Evolutionary conservation across 2,329 filamentous ascomycete genomes (phyloP).

Genomic region (Boeremia exigua): DNA sequence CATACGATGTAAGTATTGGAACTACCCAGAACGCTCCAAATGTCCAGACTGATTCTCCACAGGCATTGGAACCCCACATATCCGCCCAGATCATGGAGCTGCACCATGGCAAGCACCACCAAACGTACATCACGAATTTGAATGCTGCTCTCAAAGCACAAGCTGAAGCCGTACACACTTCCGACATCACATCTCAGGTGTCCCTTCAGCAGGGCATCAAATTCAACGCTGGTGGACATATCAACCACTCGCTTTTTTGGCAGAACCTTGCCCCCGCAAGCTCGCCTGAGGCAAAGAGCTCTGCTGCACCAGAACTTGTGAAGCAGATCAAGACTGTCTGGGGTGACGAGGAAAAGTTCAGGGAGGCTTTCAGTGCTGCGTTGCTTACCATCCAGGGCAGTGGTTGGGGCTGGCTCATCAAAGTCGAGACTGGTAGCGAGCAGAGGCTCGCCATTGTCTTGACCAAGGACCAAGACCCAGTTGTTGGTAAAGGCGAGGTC

Average conservation of each 20-base stretch:
- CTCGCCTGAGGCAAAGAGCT: constrained; percentile 63
- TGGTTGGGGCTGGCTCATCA: constrained; percentile 88
- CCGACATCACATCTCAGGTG: constrained; percentile 69
- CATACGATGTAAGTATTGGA: constrained; percentile 64
- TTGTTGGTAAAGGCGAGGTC: constrained; percentile 66
- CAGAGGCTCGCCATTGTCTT: constrained; percentile 70
- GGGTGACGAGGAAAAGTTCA: constrained; percentile 72
- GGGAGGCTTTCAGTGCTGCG: constrained; percentile 67
- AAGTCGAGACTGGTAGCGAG: constrained; percentile 62
- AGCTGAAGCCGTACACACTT: constrained; percentile 59
- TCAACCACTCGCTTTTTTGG: constrained; percentile 95
- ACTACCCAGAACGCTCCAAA: background rate
- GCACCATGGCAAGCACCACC: constrained; percentile 80
- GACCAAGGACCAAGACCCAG: constrained; percentile 86
- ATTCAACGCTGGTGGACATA: constrained; percentile 90
- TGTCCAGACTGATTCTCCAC: constrained; percentile 16
- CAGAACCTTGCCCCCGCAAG: constrained; percentile 73
- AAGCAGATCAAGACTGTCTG: constrained; percentile 69
- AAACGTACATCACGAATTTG: constrained; percentile 78
- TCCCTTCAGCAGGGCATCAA: constrained; percentile 74
- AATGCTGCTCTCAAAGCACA: constrained; percentile 71
- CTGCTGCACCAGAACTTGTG: constrained; percentile 63
- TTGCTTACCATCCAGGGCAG: constrained; percentile 79
- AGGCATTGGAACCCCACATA: constrained; percentile 77
- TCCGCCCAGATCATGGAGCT: constrained; percentile 81